phyloP scores from a whole-genome alignment of 176 grass and related monocot species.

The Bolboschoenus planiculmis region DNA sequence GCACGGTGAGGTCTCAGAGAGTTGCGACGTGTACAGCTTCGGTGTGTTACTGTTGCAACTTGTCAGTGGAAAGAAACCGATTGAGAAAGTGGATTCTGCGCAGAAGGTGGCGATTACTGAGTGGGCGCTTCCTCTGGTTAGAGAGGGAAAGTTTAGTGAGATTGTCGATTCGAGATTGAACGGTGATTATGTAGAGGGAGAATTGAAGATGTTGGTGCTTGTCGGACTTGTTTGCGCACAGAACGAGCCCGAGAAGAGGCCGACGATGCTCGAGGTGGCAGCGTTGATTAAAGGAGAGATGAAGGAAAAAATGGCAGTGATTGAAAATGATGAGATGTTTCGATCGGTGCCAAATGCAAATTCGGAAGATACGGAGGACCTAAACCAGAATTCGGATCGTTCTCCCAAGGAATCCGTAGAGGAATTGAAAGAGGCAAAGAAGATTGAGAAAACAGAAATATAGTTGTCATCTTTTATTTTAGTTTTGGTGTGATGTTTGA shows the following conservation, averaged over 20 bases:
- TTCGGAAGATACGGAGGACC: not conserved
- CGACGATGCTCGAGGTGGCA: constrained; percentile 16
- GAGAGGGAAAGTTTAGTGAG: constrained; percentile 17
- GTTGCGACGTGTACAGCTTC: constrained; percentile 25
- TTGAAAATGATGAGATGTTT: constrained; percentile 22
- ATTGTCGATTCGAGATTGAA: constrained; percentile 21
- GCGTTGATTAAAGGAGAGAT: constrained; percentile 27
- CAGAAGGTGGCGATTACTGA: constrained; percentile 8
- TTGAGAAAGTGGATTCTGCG: not conserved
- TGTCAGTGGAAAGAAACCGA: constrained; percentile 25
- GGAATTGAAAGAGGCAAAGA: constrained; percentile 12
- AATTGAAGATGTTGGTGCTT: constrained; percentile 31
- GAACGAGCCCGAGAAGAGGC: constrained; percentile 20
- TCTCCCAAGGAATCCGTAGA: not conserved
- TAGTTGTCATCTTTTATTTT: not conserved
- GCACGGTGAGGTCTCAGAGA: constrained; percentile 16
- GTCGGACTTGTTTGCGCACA: constrained; percentile 21
- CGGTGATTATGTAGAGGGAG: constrained; percentile 15
- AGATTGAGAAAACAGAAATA: not conserved
- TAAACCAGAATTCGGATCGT: not conserved
- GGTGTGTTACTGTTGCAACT: constrained; percentile 27
- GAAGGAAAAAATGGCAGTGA: constrained; percentile 9
- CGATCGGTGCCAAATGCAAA: not conserved
- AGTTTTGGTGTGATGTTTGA: constrained; percentile 11
- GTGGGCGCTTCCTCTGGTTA: constrained; percentile 24